These are phyloP conservation scores for Rostrohypoxylon terebratum DNA, from an alignment of 495 filamentous ascomycete genomes.

Conservation along the genomic window DNA sequence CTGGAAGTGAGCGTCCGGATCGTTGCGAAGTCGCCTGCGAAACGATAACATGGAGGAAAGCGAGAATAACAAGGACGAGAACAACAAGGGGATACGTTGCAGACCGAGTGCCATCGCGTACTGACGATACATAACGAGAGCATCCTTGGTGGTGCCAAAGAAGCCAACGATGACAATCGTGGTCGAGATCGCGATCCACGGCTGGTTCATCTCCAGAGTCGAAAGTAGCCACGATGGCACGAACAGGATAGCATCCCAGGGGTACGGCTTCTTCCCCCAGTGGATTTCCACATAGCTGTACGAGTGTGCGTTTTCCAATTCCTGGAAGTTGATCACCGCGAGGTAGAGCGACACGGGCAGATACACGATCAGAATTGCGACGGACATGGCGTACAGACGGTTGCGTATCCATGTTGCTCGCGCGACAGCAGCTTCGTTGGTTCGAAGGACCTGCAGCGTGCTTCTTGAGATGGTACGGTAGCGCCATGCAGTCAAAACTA, in stretches of 20 bases:
- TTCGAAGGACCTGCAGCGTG: conserved; percentile 69
- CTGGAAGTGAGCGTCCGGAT: conserved; percentile 37
- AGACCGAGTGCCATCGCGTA: conserved; percentile 65
- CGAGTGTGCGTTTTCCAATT: conserved; percentile 64
- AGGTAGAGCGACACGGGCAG: conserved; percentile 73
- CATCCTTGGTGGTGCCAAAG: conserved; percentile 85
- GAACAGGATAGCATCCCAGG: conserved; percentile 71
- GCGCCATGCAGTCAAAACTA: conserved; percentile 74
- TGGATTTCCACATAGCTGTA: conserved; percentile 53
- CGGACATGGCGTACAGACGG: conserved; percentile 81
- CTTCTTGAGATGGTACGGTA: conserved; percentile 73
- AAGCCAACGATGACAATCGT: conserved; percentile 75
- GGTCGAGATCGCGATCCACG: conserved; percentile 73
- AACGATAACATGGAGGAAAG: no score
- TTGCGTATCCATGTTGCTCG: conserved; percentile 71
- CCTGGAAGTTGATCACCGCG: conserved; percentile 66
- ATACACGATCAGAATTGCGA: conserved; percentile 72
- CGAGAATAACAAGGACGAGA: no score
- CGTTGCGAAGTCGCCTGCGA: conserved; percentile 23
- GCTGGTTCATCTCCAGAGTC: conserved; percentile 65
- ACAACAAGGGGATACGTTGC: conserved; percentile 43
- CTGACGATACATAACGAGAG: conserved; percentile 74
- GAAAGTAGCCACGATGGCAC: conserved; percentile 64
- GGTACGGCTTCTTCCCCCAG: conserved; percentile 50
- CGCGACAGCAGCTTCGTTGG: conserved; percentile 57